phyloP scores from a whole-genome alignment of 2,329 filamentous ascomycete genomes.

The Pseudogymnoascus sp. region DNA sequence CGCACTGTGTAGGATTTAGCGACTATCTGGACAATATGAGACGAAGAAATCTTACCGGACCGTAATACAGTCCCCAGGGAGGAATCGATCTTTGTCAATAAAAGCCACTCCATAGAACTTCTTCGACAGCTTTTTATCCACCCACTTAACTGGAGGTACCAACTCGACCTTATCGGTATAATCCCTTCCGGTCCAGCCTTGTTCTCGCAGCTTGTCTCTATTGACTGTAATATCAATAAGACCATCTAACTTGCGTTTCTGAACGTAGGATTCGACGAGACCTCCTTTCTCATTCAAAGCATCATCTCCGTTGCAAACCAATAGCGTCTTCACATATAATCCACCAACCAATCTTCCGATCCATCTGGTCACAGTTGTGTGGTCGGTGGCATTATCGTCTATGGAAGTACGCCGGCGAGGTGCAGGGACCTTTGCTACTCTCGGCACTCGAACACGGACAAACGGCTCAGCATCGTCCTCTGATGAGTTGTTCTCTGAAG shows the following conservation, averaged over 20 bases:
- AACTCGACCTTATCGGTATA: background rate
- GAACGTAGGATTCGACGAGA: background rate
- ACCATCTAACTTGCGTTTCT: background rate
- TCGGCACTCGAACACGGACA: background rate
- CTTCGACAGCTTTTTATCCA: background rate
- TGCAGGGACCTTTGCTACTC: background rate
- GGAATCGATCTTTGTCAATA: background rate
- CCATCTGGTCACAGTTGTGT: slow-evolving; percentile 8
- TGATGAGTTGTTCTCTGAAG: background rate
- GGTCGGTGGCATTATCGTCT: background rate
- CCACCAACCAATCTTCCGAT: slow-evolving; percentile 7
- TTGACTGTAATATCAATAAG: slow-evolving; percentile 9
- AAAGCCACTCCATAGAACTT: background rate
- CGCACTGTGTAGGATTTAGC: background rate
- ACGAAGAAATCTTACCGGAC: background rate
- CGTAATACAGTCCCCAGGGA: background rate
- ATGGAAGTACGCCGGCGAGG: background rate
- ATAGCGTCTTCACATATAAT: slow-evolving; percentile 8
- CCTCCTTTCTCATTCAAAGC: slow-evolving; percentile 6
- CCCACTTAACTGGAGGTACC: background rate
- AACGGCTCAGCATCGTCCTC: background rate
- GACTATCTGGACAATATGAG: background rate
- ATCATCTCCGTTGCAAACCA: slow-evolving; percentile 5
- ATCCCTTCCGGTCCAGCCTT: background rate
- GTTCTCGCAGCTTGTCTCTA: slow-evolving; percentile 5